Conservation (phyloP, 2,329 filamentous ascomycete species). For the Nothophaeocryptopus gaeumannii region DNA sequence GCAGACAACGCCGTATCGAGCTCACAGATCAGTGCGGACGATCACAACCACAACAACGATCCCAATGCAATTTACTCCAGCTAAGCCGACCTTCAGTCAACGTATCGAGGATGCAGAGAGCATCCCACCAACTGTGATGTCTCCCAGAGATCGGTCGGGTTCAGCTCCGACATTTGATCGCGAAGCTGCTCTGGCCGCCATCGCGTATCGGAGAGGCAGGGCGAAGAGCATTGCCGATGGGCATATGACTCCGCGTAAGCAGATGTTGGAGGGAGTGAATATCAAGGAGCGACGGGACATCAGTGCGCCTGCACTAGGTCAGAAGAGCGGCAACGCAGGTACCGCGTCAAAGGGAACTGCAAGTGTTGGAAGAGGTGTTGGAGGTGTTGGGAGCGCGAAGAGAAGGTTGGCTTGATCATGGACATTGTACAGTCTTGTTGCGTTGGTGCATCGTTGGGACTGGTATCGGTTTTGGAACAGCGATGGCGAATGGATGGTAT, state of each 20-base stretch:
- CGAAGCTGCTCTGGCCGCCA: conserved; percentile 72
- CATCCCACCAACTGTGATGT: conserved; percentile 19
- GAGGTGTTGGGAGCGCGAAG: too few species aligned
- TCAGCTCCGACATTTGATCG: conserved; percentile 46
- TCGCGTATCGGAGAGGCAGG: conserved; percentile 68
- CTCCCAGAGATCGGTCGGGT: conserved; percentile 16
- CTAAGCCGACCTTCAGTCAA: conserved; percentile 27
- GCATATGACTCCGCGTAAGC: conserved; percentile 59
- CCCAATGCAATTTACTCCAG: conserved; percentile 46
- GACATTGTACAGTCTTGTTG: too few species aligned
- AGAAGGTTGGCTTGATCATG: too few species aligned
- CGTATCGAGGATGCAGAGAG: conserved; percentile 22
- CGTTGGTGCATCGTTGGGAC: too few species aligned
- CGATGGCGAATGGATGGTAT: too few species aligned
- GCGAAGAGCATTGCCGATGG: conserved; percentile 67
- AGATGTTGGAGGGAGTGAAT: conserved; percentile 52
- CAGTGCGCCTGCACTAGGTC: conserved; percentile 41
- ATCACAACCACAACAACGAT: conserved; percentile 50
- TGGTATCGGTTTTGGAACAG: too few species aligned
- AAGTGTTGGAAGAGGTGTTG: too few species aligned
- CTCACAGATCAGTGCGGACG: conserved; percentile 38
- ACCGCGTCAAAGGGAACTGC: too few species aligned
- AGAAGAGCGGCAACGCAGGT: conserved; percentile 13
- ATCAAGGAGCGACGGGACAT: conserved; percentile 45
- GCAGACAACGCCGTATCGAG: conserved; percentile 24